Base-by-base conservation (phyloP, 208 protist genomes). In the Phytomonas sp. region DNA sequence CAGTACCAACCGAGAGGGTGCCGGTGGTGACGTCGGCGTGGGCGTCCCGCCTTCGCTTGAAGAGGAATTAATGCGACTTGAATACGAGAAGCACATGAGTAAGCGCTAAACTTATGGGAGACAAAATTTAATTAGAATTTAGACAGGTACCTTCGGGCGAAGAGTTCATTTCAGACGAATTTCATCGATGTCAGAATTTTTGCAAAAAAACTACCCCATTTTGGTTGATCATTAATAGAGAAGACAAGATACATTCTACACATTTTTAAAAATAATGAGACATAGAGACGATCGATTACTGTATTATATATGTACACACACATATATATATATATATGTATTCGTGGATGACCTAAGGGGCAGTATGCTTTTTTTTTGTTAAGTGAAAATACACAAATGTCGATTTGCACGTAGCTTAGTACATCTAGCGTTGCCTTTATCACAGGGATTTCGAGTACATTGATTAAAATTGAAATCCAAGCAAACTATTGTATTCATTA, bases 51-150 rank as follows among this genome's bases (percentile, higher is more conserved):
- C 45, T 0, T 75, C 85, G 14, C 81, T 94, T 61, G 88, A 88
- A 49, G 74, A 91, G 77, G 83, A 89, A 69, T 73, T 94, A 67
- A 76, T 94, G 67, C 76, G 79, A 16, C 64, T 88, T 6, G 83
- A 85, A 30, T 86, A 83, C 63, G 37, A 77, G 32, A 60, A 70
- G 6, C 60, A 32, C 42, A 52, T 63, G 5, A 30, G 49, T 32
- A 61, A 37, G 16, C 30, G 34, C 14, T 52, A 60, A 8, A 40
- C 56, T 29, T 40, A n/a, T 56, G n/a, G 29, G 56, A 42, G 11
- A 19, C 34, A 49, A 19, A 4, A 16, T 19, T 49, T 19, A 23
- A 12, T 49, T 49, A 49, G 40, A 49, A 49, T 49, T 66, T 66
- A 63, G 66, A 29, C 60, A 45, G 10, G 36, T 69, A 37, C 10